phyloP scores from a whole-genome alignment of 1,284 basidiomycete genomes.

The Rhizopogon parksii region DNA sequence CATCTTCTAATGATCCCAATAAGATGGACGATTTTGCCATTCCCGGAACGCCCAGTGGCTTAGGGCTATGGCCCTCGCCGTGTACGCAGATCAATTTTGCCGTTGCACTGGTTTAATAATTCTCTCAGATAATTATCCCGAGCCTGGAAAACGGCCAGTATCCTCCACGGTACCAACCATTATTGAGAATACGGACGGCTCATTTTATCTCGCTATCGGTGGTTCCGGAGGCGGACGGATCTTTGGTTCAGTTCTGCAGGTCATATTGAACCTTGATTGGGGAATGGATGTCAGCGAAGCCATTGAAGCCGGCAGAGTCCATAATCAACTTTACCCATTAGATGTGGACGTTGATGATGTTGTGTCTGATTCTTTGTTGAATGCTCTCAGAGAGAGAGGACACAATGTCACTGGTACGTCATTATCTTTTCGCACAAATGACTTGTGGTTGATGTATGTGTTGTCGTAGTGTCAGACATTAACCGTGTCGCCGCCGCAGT shows the following conservation, averaged over 20 bases:
- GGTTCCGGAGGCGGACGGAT: slow-evolving; percentile 87
- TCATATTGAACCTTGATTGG: slow-evolving; percentile 77
- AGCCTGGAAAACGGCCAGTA: slow-evolving; percentile 78
- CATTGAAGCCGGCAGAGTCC: slow-evolving; percentile 81
- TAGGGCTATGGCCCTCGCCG: slow-evolving; percentile 83
- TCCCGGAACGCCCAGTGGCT: slow-evolving; percentile 74
- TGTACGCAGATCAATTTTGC: slow-evolving; percentile 38
- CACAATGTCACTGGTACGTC: slow-evolving; percentile 64
- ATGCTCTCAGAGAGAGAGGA: slow-evolving; percentile 52
- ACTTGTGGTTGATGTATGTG: no score
- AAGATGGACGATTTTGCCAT: slow-evolving; percentile 86
- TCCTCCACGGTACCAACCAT: slow-evolving; percentile 81
- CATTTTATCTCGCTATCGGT: slow-evolving; percentile 69
- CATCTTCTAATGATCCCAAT: background rate
- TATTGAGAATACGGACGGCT: slow-evolving; percentile 66
- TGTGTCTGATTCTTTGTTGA: slow-evolving; percentile 47
- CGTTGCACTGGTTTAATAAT: background rate
- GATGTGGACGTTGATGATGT: slow-evolving; percentile 59
- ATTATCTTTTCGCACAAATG: slow-evolving; percentile 1
- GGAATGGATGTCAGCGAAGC: slow-evolving; percentile 75
- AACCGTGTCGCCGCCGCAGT: slow-evolving; percentile 63
- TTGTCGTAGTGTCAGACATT: slow-evolving; percentile 36
- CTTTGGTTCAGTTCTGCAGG: slow-evolving; percentile 75
- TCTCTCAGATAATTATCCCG: slow-evolving; percentile 75
- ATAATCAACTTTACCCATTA: slow-evolving; percentile 81